Conservation (phyloP, 2,329 filamentous ascomycete genomes). For the Colletotrichum phormii region DNA sequence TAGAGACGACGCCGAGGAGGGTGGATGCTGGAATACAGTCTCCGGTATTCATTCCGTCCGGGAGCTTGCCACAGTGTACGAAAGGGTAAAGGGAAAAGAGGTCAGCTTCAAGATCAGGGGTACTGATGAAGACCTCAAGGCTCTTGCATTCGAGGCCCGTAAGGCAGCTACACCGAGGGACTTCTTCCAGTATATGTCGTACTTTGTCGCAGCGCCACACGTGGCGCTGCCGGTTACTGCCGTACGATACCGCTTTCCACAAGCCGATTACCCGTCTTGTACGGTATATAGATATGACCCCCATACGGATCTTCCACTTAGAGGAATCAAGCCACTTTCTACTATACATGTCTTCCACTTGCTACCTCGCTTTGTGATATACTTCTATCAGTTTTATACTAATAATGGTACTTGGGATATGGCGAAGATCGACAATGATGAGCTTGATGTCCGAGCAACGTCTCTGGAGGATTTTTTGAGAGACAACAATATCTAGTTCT, state of each 20-base stretch:
- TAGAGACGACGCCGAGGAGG: not conserved
- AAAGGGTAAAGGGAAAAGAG: not conserved
- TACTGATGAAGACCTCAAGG: not conserved
- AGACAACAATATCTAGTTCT: not conserved
- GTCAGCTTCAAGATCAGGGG: not conserved
- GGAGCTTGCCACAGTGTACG: not conserved
- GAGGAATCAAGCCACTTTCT: too few relatives aligned
- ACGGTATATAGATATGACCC: too few relatives aligned
- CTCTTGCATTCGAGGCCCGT: not conserved
- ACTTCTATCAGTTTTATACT: slow-evolving; percentile 16
- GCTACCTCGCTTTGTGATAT: too few relatives aligned
- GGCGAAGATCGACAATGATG: slow-evolving; percentile 6
- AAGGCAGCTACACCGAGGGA: not conserved
- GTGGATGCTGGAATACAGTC: not conserved
- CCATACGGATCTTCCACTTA: too few relatives aligned
- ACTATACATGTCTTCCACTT: too few relatives aligned
- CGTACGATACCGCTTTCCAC: too few relatives aligned
- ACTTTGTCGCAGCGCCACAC: too few relatives aligned
- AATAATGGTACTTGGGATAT: slow-evolving; percentile 11
- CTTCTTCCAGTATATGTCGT: slow-evolving; percentile 3
- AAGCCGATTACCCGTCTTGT: too few relatives aligned
- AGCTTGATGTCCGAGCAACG: slow-evolving; percentile 13
- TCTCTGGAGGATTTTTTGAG: slow-evolving; percentile 5
- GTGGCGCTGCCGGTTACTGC: too few relatives aligned
- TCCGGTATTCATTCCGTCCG: not conserved